Percentiles rank a stretch among this genome's conserved stretches.
Conservation (phyloP, 768 basidiomycete genomes). For the Trametes punicea region DNA sequence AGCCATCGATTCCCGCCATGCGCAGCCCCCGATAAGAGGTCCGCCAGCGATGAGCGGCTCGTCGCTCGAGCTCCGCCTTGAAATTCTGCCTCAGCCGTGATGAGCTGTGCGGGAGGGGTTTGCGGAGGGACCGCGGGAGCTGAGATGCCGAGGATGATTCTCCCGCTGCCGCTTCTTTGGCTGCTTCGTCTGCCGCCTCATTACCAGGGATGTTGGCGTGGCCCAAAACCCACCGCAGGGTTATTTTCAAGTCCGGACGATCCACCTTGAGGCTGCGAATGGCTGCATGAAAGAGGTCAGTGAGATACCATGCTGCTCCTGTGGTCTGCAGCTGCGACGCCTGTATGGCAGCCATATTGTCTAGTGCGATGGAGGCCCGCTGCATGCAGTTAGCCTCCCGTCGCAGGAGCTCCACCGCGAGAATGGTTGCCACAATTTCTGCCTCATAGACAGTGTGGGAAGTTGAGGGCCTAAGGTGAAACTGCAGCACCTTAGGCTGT, state of each 20-base stretch:
- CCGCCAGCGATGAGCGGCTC: not conserved
- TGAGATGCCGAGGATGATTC: not conserved
- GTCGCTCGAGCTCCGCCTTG: not conserved
- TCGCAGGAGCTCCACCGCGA: conserved; percentile 27
- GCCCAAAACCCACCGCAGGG: conserved; percentile 14
- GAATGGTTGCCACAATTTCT: conserved; percentile 29
- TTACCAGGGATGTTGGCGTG: conserved; percentile 15
- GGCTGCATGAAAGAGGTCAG: conserved; percentile 4
- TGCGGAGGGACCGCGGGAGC: conserved; percentile 7
- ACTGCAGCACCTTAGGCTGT: not conserved
- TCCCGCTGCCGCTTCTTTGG: conserved; percentile 15
- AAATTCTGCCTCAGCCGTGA: conserved; percentile 3
- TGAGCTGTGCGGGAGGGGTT: conserved; percentile 9
- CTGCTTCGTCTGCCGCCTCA: conserved; percentile 12
- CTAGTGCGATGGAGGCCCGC: conserved; percentile 1
- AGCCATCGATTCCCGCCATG: not conserved
- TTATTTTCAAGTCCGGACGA: not conserved
- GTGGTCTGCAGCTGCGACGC: not conserved
- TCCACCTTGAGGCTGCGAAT: not conserved
- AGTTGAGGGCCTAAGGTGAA: conserved; percentile 21
- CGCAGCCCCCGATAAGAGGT: not conserved
- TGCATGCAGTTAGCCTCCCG: not conserved
- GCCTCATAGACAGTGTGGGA: conserved; percentile 32
- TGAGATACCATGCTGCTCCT: conserved; percentile 1
- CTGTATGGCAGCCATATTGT: conserved; percentile 10